These are phyloP conservation scores for Ehretia macrophylla DNA, from an alignment of 257 asterid species.

Conservation along the genomic window DNA sequence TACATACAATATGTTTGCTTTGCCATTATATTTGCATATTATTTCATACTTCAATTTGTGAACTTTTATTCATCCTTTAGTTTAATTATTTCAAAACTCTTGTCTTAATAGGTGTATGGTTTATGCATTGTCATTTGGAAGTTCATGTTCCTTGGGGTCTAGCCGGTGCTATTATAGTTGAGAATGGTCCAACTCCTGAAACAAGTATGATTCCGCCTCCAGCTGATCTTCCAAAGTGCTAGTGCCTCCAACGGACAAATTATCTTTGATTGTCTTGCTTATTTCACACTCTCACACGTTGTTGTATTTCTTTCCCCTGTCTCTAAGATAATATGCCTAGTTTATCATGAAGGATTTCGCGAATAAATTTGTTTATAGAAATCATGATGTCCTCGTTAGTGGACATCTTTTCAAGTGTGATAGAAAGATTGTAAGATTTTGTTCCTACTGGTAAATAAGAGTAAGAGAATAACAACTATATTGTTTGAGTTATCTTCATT, in stretches of 20 bases:
- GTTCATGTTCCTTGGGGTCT: constrained; percentile 4
- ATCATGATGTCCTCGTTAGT: neutral
- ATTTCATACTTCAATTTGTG: neutral
- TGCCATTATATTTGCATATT: neutral
- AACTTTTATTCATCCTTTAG: no score
- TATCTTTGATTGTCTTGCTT: neutral
- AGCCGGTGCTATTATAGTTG: neutral
- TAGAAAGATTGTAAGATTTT: neutral
- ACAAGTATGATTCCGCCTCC: neutral
- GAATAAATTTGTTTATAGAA: neutral
- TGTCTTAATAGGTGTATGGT: constrained; percentile 1
- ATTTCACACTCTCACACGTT: no score
- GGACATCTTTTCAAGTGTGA: neutral
- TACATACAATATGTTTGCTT: no score
- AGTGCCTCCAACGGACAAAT: neutral
- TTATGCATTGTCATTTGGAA: constrained; percentile 5
- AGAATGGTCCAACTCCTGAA: constrained; percentile 3
- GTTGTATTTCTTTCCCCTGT: no score
- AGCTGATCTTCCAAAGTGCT: constrained; percentile 2
- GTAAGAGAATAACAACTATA: no score
- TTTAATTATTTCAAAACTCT: neutral
- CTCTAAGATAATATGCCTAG: neutral
- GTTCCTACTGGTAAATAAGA: no score
- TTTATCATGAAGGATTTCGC: no score
- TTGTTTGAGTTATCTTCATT: no score